Evolutionary conservation across 179 eudicot genomes (phyloP), one percentile per base, ranked within the genome.

Genomic region (Spergularia azorica): DNA sequence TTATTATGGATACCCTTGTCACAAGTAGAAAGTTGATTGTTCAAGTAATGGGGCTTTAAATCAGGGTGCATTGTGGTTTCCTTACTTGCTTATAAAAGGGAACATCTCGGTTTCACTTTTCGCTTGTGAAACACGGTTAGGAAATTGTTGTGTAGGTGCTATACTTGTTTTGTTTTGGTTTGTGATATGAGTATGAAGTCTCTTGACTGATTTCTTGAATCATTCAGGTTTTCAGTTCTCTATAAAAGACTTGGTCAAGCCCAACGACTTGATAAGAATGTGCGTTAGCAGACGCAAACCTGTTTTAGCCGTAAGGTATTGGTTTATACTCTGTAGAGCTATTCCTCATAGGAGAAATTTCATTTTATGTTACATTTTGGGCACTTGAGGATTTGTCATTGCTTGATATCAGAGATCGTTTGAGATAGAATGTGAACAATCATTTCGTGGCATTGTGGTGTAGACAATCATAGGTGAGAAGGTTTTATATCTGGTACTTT

Each of bases 251-350:
- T 48, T 90, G 76, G 86, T 88, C 73, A 83, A 83, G 68, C 89
- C 92, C 67, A 75, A 80, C 76, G 95, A 87, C 48, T 75, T 95
- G 81, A 87, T 95, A 67, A 83, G 64, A 69, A 77, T 80, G 67
- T 90, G 89, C 43, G 86, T 89, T 74, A 81, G 71, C 76, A 85
- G 79, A 75, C 82, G 88, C 60, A 75, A 77, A 54, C 91, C 97
- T 63, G 58, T 67, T 77, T 78, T 88, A 68, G 96, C 97, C 59
- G 85, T 95, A 76, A 92, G 98, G 98, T 94, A 88, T 39, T 63
- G 8, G 54, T 68, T 16, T 54, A 39, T 54, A 77, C 50, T 5
- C 17, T 4, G 56, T 60, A 2, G 32, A 8, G 32, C 12, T 41
- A 51, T 5, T 52, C 18, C 67, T 32, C 41, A 3, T 70, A 61